phyloP scores from a whole-genome alignment of 2,329 filamentous ascomycete genomes.

The Paraconiothyrium brasiliense region DNA sequence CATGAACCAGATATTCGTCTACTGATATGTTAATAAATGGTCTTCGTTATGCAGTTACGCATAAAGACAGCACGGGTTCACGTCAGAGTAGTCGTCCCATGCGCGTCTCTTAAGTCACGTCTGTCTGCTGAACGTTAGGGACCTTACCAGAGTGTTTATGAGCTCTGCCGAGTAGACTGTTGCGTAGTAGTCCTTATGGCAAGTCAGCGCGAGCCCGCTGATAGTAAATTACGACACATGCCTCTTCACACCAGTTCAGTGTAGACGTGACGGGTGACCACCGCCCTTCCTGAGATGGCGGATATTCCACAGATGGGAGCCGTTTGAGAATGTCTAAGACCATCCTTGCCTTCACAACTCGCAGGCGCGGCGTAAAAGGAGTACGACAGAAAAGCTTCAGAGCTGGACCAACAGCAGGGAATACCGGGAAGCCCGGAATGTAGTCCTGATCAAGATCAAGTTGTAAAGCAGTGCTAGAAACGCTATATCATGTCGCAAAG shows the following conservation, averaged over 20 bases:
- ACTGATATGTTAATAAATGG: neutral
- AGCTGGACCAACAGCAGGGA: neutral
- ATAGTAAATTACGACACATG: slow-evolving; percentile 39
- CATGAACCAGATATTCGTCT: slow-evolving; percentile 83
- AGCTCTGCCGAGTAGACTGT: slow-evolving; percentile 80
- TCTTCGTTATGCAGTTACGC: neutral
- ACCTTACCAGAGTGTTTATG: slow-evolving; percentile 69
- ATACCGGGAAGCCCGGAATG: slow-evolving; percentile 12
- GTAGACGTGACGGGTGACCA: slow-evolving; percentile 78
- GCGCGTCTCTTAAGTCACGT: neutral
- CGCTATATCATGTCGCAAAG: neutral
- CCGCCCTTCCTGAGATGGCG: slow-evolving; percentile 64
- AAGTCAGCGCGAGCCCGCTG: slow-evolving; percentile 20
- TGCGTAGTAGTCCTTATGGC: slow-evolving; percentile 73
- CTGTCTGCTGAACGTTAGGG: neutral
- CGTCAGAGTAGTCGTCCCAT: neutral
- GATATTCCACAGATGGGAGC: slow-evolving; percentile 59
- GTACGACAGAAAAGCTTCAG: neutral
- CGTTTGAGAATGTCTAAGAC: slow-evolving; percentile 44
- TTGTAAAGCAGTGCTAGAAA: neutral
- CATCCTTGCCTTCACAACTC: slow-evolving; percentile 27
- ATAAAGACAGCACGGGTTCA: neutral
- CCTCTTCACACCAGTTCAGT: slow-evolving; percentile 84
- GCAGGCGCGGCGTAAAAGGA: neutral
- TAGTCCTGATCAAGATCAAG: neutral